phyloP scores from a whole-genome alignment of 148 eudicot species.

The Silene latifolia region DNA sequence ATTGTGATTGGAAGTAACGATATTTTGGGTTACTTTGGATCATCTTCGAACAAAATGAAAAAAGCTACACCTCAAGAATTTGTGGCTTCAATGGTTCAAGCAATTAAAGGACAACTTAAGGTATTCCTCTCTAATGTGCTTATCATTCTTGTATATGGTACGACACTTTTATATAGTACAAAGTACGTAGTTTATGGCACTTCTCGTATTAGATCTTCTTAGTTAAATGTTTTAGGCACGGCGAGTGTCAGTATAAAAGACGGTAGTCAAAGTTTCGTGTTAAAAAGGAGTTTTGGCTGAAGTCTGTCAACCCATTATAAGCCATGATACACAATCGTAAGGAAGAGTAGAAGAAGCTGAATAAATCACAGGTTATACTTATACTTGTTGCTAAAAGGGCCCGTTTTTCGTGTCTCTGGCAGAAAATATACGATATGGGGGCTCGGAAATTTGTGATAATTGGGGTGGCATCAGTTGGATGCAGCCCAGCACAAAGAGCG shows the following conservation, averaged over 20 bases:
- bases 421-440: slow-evolving; percentile 55
- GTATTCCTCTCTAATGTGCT: slow-evolving; percentile 21
- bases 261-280: background rate
- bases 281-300: background rate
- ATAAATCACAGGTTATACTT: too few species aligned
- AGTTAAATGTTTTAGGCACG: background rate
- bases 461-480: slow-evolving; percentile 59
- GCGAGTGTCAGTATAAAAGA: background rate
- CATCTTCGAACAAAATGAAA: slow-evolving; percentile 21
- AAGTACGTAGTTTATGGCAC: too few species aligned
- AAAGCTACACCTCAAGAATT: slow-evolving; percentile 44
- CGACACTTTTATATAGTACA: too few species aligned
- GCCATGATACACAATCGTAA: background rate
- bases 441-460: slow-evolving; percentile 51
- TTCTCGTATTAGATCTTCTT: too few species aligned
- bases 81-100: slow-evolving; percentile 46
- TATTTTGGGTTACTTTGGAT: slow-evolving; percentile 44
- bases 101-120: slow-evolving; percentile 46
- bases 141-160: background rate
- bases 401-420: slow-evolving; percentile 4
- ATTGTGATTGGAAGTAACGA: slow-evolving; percentile 80
- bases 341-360: background rate
- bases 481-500: slow-evolving; percentile 59
- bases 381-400: background rate
- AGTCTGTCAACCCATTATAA: too few species aligned